A percentile compares a stretch with the other conserved stretches of the same genome.
phyloP scores from a whole-genome alignment of 495 filamentous ascomycete species.

The Xylaria nigripes region DNA sequence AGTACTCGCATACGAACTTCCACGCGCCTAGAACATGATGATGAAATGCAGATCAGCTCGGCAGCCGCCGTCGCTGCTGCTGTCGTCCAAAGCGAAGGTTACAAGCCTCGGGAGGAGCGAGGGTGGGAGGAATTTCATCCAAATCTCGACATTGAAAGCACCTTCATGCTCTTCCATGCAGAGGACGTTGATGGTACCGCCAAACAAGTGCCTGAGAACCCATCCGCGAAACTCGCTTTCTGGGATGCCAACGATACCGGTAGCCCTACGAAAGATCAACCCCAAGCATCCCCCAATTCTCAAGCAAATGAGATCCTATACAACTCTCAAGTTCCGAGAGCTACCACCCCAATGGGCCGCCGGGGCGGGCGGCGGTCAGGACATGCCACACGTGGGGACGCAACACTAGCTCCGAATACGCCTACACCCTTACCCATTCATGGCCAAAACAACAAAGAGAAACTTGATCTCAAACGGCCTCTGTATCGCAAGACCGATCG shows the following conservation, averaged over 20 bases:
- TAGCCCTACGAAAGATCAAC: slow-evolving; percentile 33
- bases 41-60: slow-evolving; percentile 58
- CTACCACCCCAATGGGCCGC: slow-evolving; percentile 38
- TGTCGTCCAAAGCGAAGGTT: slow-evolving; percentile 81
- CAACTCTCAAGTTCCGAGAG: slow-evolving; percentile 14
- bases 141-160: slow-evolving; percentile 77
- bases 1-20: slow-evolving; percentile 47
- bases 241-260: slow-evolving; percentile 26
- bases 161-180: slow-evolving; percentile 67
- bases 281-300: slow-evolving; percentile 22
- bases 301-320: slow-evolving; percentile 10
- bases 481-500: slow-evolving; percentile 50
- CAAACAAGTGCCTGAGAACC: slow-evolving; percentile 35
- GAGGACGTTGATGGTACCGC: slow-evolving; percentile 72
- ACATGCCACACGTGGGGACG: slow-evolving; percentile 39
- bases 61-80: slow-evolving; percentile 79
- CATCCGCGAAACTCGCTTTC: slow-evolving; percentile 19
- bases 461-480: slow-evolving; percentile 51
- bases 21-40: slow-evolving; percentile 35
- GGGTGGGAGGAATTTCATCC: slow-evolving; percentile 97
- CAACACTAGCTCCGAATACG: slow-evolving; percentile 30
- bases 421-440: slow-evolving; percentile 46
- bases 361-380: slow-evolving; percentile 39
- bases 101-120: slow-evolving; percentile 93
- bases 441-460: slow-evolving; percentile 48